Conservation (phyloP, 1,139 yeast species). For the Pichia sp. region DNA sequence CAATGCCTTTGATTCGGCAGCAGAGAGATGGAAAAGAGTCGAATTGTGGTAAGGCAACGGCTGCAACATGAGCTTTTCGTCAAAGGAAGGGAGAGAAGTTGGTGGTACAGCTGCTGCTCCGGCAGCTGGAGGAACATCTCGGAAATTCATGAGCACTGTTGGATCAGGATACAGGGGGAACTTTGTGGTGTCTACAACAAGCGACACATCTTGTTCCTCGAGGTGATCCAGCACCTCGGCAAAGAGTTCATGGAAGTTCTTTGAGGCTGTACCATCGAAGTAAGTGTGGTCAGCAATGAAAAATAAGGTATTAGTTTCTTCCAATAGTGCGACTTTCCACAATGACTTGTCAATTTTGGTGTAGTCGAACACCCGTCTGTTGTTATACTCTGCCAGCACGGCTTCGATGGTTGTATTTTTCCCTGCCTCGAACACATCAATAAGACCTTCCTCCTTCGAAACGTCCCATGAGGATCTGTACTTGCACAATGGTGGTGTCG, state of each 20-base stretch:
- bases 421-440: constrained; percentile 7
- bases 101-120: not conserved
- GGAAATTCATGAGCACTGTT: constrained; percentile 10
- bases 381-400: not conserved
- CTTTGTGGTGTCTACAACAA: constrained; percentile 1
- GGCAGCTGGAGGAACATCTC: not conserved
- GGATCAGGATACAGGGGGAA: constrained; percentile 15
- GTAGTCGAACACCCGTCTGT: constrained; percentile 6
- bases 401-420: not conserved
- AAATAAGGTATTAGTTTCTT: constrained; percentile 23
- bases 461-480: not conserved
- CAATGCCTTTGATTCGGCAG: not conserved
- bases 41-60: constrained; percentile 13
- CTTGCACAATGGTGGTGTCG: not conserved
- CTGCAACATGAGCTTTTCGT: not conserved
- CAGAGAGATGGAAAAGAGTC: not conserved
- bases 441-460: not conserved
- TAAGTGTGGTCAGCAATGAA: constrained; percentile 37
- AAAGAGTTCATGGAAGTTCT: constrained; percentile 32
- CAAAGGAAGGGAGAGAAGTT: not conserved
- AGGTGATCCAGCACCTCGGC: not conserved
- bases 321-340: constrained; percentile 18
- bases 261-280: constrained; percentile 40
- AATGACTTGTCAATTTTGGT: constrained; percentile 11
- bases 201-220: not conserved